These are phyloP conservation scores for Cystofilobasidium bisporidii DNA, from an alignment of 768 basidiomycete species.

Conservation along the genomic window DNA sequence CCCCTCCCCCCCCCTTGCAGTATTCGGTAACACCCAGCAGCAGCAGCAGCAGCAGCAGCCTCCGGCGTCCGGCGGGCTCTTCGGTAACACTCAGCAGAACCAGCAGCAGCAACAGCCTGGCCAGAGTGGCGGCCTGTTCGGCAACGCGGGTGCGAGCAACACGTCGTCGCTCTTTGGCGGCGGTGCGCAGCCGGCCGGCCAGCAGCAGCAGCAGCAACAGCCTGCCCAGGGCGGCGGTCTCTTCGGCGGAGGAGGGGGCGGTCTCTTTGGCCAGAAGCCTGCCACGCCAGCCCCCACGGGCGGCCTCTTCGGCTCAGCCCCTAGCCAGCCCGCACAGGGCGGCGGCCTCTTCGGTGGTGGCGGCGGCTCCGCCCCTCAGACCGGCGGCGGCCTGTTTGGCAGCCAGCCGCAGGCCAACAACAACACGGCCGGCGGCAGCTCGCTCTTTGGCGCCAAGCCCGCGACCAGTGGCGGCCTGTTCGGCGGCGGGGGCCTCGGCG, in stretches of 20 bases:
- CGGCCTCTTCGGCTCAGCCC: constrained; percentile 31
- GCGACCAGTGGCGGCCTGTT: constrained; percentile 12
- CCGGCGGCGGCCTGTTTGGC: constrained; percentile 28
- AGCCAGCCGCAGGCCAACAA: neutral
- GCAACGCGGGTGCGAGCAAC: constrained; percentile 18
- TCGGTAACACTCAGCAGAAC: constrained; percentile 28
- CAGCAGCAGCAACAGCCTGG: constrained; percentile 10
- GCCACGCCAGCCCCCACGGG: constrained; percentile 26
- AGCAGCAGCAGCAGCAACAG: constrained; percentile 2
- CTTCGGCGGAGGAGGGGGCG: constrained; percentile 23
- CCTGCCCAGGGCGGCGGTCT: constrained; percentile 6
- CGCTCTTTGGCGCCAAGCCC: constrained; percentile 7
- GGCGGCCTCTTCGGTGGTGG: constrained; percentile 19
- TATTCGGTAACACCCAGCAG: constrained; percentile 20
- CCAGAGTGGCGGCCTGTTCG: constrained; percentile 8
- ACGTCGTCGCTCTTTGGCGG: constrained; percentile 6
- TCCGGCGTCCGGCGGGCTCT: constrained; percentile 23
- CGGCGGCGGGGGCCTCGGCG: constrained; percentile 1
- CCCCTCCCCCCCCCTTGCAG: neutral
- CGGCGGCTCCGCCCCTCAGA: constrained; percentile 1
- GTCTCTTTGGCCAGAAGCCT: constrained; percentile 31
- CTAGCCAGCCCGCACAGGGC: constrained; percentile 9
- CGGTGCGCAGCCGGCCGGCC: constrained; percentile 9
- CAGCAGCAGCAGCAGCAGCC: neutral
- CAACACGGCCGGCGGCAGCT: neutral